Evolutionary conservation across 257 asterid species (phyloP).

Genomic region (Osmanthus fragrans): DNA sequence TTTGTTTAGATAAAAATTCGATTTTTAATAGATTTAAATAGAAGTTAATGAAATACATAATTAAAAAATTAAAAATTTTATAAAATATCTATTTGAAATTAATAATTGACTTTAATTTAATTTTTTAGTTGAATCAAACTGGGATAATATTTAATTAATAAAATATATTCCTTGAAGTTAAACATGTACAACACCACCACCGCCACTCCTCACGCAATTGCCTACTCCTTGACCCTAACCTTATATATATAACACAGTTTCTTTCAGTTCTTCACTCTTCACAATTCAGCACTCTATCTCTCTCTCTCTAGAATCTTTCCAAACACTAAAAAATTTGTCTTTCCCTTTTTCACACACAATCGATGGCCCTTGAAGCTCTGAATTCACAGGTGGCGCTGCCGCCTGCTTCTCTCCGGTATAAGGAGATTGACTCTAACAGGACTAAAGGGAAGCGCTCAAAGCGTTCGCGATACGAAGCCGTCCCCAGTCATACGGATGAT

Average conservation of each 20-base stretch:
- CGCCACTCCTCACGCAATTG: constrained; percentile 21
- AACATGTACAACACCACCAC: background rate
- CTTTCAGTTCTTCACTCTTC: background rate
- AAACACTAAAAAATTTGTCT: background rate
- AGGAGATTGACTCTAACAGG: background rate
- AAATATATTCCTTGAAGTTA: background rate
- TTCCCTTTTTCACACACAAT: background rate
- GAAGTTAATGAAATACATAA: too few relatives aligned
- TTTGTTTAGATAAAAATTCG: too few relatives aligned
- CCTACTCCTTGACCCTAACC: background rate
- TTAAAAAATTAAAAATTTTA: too few relatives aligned
- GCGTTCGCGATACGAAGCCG: constrained; percentile 1
- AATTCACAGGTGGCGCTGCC: background rate
- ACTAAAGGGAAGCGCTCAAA: constrained; percentile 24
- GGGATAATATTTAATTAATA: too few relatives aligned
- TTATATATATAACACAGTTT: constrained; percentile 7
- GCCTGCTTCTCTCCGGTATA: background rate
- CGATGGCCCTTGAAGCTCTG: constrained; percentile 19
- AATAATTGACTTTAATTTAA: too few relatives aligned
- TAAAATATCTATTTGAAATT: too few relatives aligned
- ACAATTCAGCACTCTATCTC: background rate
- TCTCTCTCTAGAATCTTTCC: background rate
- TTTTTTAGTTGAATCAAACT: too few relatives aligned
- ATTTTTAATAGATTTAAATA: too few relatives aligned
- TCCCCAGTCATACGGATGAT: background rate